These are phyloP conservation scores for Candida maesae DNA, from an alignment of 805 yeast genomes.

Conservation along the genomic window DNA sequence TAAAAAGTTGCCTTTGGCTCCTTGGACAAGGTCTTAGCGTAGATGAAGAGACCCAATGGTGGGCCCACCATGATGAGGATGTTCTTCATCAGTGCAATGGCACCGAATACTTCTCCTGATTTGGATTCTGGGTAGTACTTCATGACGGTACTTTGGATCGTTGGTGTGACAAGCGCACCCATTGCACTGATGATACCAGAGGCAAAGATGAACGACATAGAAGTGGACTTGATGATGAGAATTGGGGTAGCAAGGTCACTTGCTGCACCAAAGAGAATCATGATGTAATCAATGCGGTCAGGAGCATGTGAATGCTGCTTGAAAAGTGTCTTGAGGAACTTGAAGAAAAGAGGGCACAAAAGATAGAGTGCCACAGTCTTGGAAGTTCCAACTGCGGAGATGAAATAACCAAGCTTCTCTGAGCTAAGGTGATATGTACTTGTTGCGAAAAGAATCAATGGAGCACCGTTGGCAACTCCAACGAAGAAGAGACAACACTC, in stretches of 20 bases:
- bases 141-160: slow-evolving; percentile 53
- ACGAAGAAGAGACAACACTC: slow-evolving; percentile 42
- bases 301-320: slow-evolving; percentile 37
- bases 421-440: slow-evolving; percentile 52
- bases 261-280: slow-evolving; percentile 30
- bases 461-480: slow-evolving; percentile 38
- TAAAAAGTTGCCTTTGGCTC: slow-evolving; percentile 37
- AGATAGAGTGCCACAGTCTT: slow-evolving; percentile 47
- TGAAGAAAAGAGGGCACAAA: slow-evolving; percentile 47
- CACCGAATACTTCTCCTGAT: slow-evolving; percentile 73
- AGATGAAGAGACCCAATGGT: slow-evolving; percentile 42
- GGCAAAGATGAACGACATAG: slow-evolving; percentile 9
- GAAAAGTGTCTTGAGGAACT: slow-evolving; percentile 33
- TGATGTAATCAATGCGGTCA: slow-evolving; percentile 48
- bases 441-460: slow-evolving; percentile 49
- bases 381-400: slow-evolving; percentile 48
- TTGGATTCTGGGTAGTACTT: slow-evolving; percentile 57
- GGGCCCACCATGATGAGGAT: slow-evolving; percentile 47
- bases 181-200: slow-evolving; percentile 29
- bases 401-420: slow-evolving; percentile 49
- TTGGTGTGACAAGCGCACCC: slow-evolving; percentile 52
- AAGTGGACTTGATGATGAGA: slow-evolving; percentile 31
- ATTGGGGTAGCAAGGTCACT: slow-evolving; percentile 39
- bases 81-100: slow-evolving; percentile 56
- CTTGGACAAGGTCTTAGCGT: slow-evolving; percentile 39